Percentiles rank a stretch among this genome's conserved stretches.
phyloP scores from a whole-genome alignment of 495 filamentous ascomycete species.

The Copromyces sp. region DNA sequence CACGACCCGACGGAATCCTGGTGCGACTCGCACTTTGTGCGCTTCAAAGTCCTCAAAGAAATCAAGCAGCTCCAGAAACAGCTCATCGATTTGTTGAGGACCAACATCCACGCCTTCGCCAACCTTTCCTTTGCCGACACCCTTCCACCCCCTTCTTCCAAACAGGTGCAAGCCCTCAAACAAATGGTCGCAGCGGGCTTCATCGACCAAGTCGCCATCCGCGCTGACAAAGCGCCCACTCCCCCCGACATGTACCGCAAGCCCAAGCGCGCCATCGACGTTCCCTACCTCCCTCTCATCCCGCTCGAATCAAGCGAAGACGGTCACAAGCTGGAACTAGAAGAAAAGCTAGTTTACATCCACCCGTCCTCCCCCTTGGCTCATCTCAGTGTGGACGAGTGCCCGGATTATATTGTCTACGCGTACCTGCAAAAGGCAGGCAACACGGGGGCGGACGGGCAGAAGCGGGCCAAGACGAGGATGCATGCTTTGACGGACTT shows the following conservation, averaged over 20 bases:
- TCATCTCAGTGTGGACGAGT: constrained; percentile 54
- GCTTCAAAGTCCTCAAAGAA: constrained; percentile 76
- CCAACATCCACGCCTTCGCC: constrained; percentile 60
- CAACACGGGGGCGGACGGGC: constrained; percentile 31
- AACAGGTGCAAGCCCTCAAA: constrained; percentile 71
- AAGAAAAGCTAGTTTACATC: constrained; percentile 57
- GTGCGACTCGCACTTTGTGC: constrained; percentile 73
- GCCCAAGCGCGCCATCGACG: constrained; percentile 72
- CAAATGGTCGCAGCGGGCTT: constrained; percentile 89
- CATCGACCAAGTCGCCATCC: constrained; percentile 91
- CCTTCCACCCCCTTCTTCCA: constrained; percentile 57
- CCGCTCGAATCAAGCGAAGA: constrained; percentile 42
- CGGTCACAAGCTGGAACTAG: constrained; percentile 23
- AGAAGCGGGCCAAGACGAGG: constrained; percentile 61
- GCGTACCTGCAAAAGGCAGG: constrained; percentile 67
- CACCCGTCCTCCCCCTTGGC: constrained; percentile 77
- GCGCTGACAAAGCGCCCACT: constrained; percentile 69
- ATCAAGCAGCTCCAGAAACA: constrained; percentile 72
- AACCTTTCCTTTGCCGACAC: constrained; percentile 45
- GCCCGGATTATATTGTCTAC: constrained; percentile 80
- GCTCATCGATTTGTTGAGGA: constrained; percentile 66
- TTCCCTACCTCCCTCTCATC: constrained; percentile 83
- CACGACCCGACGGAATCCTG: constrained; percentile 56
- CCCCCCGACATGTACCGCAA: constrained; percentile 62
- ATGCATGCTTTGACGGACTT: constrained; percentile 82